These are phyloP conservation scores for Boletellus ananas DNA, from an alignment of 768 basidiomycete genomes.

Conservation along the genomic window DNA sequence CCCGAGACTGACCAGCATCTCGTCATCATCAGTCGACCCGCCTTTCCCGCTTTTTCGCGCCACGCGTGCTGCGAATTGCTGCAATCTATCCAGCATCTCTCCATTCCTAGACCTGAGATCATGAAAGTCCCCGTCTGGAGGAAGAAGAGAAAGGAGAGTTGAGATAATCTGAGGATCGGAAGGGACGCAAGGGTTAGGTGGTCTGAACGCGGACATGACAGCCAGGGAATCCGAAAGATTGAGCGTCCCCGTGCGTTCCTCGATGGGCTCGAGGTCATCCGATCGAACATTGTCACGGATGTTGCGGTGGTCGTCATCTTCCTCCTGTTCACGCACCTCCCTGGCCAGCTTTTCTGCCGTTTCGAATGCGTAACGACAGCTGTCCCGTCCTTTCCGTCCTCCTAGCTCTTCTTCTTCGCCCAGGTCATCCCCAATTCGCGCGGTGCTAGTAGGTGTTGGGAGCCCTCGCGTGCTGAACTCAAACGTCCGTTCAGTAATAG, in stretches of 20 bases:
- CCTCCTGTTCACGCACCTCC: slow-evolving; percentile 34
- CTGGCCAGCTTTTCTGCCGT: slow-evolving; percentile 58
- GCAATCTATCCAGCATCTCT: slow-evolving; percentile 61
- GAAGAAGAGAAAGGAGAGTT: slow-evolving; percentile 60
- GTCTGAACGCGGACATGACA: slow-evolving; percentile 59
- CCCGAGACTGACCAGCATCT: slow-evolving; percentile 56
- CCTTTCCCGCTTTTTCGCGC: slow-evolving; percentile 33
- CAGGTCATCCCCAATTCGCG: slow-evolving; percentile 42
- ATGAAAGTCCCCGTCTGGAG: slow-evolving; percentile 56
- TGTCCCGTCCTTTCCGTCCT: slow-evolving; percentile 30
- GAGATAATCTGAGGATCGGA: slow-evolving; percentile 65
- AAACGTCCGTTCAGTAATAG: slow-evolving; percentile 91
- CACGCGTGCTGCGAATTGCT: slow-evolving; percentile 60
- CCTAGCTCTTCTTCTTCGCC: slow-evolving; percentile 17
- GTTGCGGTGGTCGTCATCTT: slow-evolving; percentile 12
- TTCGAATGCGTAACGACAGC: slow-evolving; percentile 42
- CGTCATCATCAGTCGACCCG: slow-evolving; percentile 33
- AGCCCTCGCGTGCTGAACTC: slow-evolving; percentile 68
- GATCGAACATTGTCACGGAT: slow-evolving; percentile 6
- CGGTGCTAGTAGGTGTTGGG: slow-evolving; percentile 39
- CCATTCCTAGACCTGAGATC: slow-evolving; percentile 55
- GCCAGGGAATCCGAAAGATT: slow-evolving; percentile 64
- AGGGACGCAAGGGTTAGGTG: slow-evolving; percentile 87
- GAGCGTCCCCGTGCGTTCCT: slow-evolving; percentile 61
- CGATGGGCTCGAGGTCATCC: slow-evolving; percentile 33